These are phyloP conservation scores for Apiospora kogelbergensis DNA, from an alignment of 2,329 filamentous ascomycete species.

Conservation along the genomic window DNA sequence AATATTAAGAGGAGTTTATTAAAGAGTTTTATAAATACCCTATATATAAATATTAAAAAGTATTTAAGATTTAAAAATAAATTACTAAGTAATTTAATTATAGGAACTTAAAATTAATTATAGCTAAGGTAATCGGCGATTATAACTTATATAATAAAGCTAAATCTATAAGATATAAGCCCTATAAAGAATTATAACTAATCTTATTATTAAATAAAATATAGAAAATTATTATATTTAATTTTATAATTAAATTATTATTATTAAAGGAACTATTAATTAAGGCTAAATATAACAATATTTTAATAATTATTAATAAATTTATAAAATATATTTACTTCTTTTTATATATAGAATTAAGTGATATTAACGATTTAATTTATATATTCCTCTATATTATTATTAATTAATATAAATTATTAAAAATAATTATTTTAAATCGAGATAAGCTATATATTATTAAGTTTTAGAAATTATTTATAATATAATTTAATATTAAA, in stretches of 20 bases:
- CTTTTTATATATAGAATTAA: no score
- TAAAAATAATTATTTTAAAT: no score
- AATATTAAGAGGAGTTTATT: no score
- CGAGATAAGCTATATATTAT: no score
- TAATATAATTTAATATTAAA: background rate
- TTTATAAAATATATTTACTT: conserved; percentile 1
- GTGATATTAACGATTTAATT: background rate
- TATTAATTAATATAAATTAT: conserved; percentile 5
- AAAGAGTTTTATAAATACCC: no score
- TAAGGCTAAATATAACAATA: background rate
- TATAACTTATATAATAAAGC: no score
- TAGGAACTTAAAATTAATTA: background rate
- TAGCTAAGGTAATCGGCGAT: background rate
- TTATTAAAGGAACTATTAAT: background rate
- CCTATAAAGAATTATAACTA: no score
- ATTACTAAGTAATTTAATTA: conserved; percentile 5
- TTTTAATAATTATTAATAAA: background rate
- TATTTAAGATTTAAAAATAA: background rate
- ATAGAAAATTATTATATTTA: background rate
- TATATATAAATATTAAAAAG: no score
- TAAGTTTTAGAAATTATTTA: conserved; percentile 10
- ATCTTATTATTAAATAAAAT: no score
- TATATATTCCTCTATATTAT: background rate
- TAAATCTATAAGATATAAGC: no score
- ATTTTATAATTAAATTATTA: background rate